Base-by-base conservation (phyloP, 1,139 yeast species). In the Taphrina betulina region DNA sequence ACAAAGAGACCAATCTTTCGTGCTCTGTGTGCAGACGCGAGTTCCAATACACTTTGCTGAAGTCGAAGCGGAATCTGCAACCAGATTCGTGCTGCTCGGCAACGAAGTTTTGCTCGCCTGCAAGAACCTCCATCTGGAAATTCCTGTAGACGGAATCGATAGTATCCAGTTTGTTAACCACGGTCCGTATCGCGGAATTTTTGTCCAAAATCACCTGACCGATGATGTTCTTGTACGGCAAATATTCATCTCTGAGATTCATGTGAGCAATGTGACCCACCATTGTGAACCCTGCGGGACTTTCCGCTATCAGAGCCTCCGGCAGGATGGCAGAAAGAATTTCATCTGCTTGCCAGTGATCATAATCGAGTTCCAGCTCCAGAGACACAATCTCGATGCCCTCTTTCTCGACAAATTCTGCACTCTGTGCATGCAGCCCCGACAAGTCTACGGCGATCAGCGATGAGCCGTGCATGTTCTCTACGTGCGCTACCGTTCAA, bases 191-290 rank as follows among this genome's bases (percentile, higher is more conserved):
- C 58, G 81, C 79, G 3, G 79, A 74, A 70, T 90, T 92, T 67
- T 94, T 94, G 71, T 92, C 97, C 57, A 92, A 71, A 19, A 92
- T 82, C 0, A 92, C 90, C 68, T 89, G 88, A 0, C 98, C 99
- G 60, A 94, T 92, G 26, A 94, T 69, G 2, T 72, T 63, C 48
- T 87, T 90, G 67, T 77, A 92, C 0, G 95, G 95, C 66, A 89
- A 82, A 70, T 83, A 92, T 65, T 87, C 95, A 41, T 83, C 86
- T 44, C 92, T 76, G 48, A 94, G 71, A 65, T 94, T 94, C 65
- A 94, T 71, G 69, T 94, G 99, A 0, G 98, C 98, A 56, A 94
- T 80, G 71, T 94, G 98, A 0, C 99, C 99, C 0, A 95, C 95
- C 52, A 83, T 82, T 1, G 98, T 87, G 69, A 86, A 94, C 0